These are phyloP conservation scores for Dryas octopetala DNA, from an alignment of 306 rosid genomes.

Conservation along the genomic window DNA sequence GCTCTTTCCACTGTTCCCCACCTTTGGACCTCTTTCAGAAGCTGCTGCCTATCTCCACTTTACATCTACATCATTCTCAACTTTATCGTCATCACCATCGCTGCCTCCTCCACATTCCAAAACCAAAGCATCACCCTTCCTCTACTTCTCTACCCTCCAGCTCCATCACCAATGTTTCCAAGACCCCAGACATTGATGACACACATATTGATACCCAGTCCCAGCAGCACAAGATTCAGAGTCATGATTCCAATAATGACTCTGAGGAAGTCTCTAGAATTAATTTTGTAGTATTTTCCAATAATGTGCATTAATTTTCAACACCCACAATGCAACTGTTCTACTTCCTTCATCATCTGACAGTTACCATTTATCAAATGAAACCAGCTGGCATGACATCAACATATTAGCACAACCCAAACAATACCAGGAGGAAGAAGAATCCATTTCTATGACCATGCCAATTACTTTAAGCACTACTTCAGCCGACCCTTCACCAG, in stretches of 20 bases:
- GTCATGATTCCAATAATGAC: background rate
- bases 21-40: slow-evolving; percentile 51
- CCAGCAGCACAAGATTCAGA: too few relatives aligned
- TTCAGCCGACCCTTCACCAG: too few relatives aligned
- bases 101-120: slow-evolving; percentile 49
- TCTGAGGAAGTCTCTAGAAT: too few relatives aligned
- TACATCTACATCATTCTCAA: slow-evolving; percentile 61
- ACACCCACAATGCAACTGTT: background rate
- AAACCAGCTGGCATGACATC: slow-evolving; percentile 16
- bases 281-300: too few relatives aligned
- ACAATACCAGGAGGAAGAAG: background rate
- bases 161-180: background rate
- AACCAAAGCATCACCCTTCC: slow-evolving; percentile 15
- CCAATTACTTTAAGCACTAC: background rate
- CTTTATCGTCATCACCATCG: slow-evolving; percentile 74
- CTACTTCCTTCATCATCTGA: background rate
- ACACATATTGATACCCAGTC: too few relatives aligned
- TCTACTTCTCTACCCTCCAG: background rate
- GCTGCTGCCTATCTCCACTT: slow-evolving; percentile 50
- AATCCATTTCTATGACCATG: slow-evolving; percentile 5
- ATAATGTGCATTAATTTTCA: too few relatives aligned
- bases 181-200: background rate
- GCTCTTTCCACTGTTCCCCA: slow-evolving; percentile 57
- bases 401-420: too few relatives aligned
- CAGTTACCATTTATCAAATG: too few relatives aligned